Conservation (phyloP, 2,329 filamentous ascomycete species). For the Sclerotinia borealis region DNA sequence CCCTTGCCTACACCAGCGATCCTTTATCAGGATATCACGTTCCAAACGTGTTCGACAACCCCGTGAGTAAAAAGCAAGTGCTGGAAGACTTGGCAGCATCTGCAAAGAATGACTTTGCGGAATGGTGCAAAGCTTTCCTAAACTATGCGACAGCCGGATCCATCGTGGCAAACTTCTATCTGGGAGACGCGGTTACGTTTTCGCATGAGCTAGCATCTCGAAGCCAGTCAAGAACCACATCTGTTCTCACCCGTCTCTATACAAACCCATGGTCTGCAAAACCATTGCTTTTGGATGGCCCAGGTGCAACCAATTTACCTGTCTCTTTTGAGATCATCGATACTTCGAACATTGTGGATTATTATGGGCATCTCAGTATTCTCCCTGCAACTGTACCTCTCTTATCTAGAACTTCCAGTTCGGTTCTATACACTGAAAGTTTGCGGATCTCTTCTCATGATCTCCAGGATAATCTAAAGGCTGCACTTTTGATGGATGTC, state of each 20-base stretch:
- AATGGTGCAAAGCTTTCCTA: not conserved
- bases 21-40: not conserved
- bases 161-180: not conserved
- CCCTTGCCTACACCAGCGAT: not conserved
- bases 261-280: not conserved
- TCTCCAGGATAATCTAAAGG: not conserved
- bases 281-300: not conserved
- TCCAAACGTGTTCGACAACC: not conserved
- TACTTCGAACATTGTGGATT: not conserved
- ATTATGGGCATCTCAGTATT: not conserved
- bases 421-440: not conserved
- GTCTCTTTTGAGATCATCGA: not conserved
- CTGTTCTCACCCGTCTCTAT: not conserved
- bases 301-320: not conserved
- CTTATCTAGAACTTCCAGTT: not conserved
- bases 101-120: not conserved
- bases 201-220: not conserved
- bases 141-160: not conserved
- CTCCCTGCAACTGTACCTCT: not conserved
- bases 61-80: not conserved
- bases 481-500: not conserved
- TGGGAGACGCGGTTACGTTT: not conserved
- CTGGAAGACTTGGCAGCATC: not conserved
- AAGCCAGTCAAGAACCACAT: not conserved
- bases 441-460: not conserved